Conservation (phyloP, 2,329 filamentous ascomycete genomes). For the Fusarium sp. region DNA sequence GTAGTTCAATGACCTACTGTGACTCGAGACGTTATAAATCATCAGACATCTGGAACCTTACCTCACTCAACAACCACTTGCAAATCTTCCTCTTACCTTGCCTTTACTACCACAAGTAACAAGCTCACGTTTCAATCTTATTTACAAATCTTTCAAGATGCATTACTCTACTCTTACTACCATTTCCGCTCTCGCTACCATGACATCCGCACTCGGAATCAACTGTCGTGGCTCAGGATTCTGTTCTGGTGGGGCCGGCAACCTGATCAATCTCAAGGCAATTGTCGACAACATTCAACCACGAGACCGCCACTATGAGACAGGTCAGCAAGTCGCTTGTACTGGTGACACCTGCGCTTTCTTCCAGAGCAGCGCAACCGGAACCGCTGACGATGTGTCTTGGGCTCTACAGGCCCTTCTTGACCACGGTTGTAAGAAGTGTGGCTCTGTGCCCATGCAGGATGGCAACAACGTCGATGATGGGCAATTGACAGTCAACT, state of each 20-base stretch:
- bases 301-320: not conserved
- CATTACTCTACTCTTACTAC: no score
- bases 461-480: not conserved
- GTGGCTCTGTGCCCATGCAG: not conserved
- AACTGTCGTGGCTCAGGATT: slow-evolving; percentile 9
- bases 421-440: not conserved
- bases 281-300: slow-evolving; percentile 2
- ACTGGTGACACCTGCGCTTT: not conserved
- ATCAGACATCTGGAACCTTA: no score
- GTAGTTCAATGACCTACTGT: no score
- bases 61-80: no score
- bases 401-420: not conserved
- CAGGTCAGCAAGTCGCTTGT: not conserved
- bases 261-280: not conserved
- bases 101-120: no score
- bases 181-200: not conserved
- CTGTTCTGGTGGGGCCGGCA: slow-evolving; percentile 4
- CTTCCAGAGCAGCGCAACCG: not conserved
- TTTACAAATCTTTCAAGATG: no score
- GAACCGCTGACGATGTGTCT: not conserved
- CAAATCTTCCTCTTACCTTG: no score
- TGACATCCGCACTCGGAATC: slow-evolving; percentile 1
- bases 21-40: no score
- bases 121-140: no score
- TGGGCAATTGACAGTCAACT: slow-evolving; percentile 2